Conservation (phyloP, 2,329 filamentous ascomycete species). For the Nemania sp. region DNA sequence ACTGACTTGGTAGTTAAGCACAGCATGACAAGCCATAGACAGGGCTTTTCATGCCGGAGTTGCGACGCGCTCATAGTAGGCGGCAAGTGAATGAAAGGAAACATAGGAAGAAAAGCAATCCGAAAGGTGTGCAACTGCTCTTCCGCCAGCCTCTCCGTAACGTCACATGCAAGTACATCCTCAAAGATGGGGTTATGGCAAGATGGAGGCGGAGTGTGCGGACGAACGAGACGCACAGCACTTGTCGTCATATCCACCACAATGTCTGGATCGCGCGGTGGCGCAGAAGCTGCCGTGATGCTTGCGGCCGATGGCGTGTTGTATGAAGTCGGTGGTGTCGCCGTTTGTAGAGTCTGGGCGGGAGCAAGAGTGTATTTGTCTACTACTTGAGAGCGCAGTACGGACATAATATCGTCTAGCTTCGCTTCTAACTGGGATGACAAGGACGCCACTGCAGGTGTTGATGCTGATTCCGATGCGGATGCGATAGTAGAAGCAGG, state of each 20-base stretch:
- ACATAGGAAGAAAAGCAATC: constrained; percentile 4
- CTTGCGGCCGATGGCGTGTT: neutral
- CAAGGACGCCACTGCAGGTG: neutral
- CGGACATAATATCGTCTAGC: constrained; percentile 1
- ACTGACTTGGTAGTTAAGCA: neutral
- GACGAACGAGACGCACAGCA: constrained; percentile 3
- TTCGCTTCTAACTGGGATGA: constrained; percentile 1
- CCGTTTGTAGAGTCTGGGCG: neutral
- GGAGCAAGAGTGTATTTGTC: neutral
- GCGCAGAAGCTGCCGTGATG: neutral
- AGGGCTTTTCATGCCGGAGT: neutral
- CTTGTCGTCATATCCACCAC: neutral
- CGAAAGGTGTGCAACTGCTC: constrained; percentile 1
- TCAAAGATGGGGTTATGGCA: neutral
- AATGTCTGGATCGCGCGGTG: neutral
- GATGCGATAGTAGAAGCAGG: neutral
- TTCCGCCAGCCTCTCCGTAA: neutral
- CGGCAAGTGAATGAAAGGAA: constrained; percentile 1
- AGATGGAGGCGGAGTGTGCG: neutral
- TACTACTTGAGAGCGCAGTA: constrained; percentile 1
- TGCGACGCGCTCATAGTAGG: neutral
- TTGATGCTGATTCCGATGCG: neutral
- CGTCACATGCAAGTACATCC: neutral
- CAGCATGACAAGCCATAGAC: constrained; percentile 1
- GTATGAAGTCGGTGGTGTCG: neutral